Base-by-base conservation (phyloP, 2,329 filamentous ascomycete species). In the Hypoxylon sp. region DNA sequence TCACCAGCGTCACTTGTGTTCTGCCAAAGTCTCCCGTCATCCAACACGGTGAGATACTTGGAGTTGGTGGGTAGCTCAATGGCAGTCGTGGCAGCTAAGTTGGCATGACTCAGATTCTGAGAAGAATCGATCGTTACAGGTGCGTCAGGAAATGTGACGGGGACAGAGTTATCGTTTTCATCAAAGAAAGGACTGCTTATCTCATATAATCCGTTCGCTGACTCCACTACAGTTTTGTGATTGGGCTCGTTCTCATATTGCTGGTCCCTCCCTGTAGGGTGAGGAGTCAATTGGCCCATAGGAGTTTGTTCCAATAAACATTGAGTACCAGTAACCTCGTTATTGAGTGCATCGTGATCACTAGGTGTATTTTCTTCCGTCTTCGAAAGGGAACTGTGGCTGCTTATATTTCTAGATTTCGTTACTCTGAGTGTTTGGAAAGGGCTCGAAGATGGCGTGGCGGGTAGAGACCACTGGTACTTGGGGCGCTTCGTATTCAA, bases 391-490 rank as follows among this genome's bases (percentile, higher is more conserved):
- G 42, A 55, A 37, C 42, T 46, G 4, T 37, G 33, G n/a, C 37
- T 29, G 33, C 53, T 51, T 39, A 26, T 24, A 24, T 13, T n/a
- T 6, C 44, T 54, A 46, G 67, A 70, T 42, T 73, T 74, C 2
- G 67, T 75, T 14, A 68, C 68, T 44, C 68, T 74, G 8, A 75
- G 65, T 3, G 71, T 68, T 24, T 57, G 56, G 26, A 74, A 72
- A 1, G 71, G 65, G 19, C 56, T 67, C 31, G 65, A 65, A 19
- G 62, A 47, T 50, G 65, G 59, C 39, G 58, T 59, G 3, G 57
- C 46, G n/a, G 63, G 68, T 19, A 53, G 51, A 13, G 59, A 46
- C 29, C 52, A 22, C 26, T 65, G 62, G 9, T 54, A 67, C 46
- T 63, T 72, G 26, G 54, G 24, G 47, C 19, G 51, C 14, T 31